A percentile compares a stretch with the other conserved stretches of the same genome.
phyloP scores from a whole-genome alignment of 768 basidiomycete species.

The Ephemerocybe angulata region DNA sequence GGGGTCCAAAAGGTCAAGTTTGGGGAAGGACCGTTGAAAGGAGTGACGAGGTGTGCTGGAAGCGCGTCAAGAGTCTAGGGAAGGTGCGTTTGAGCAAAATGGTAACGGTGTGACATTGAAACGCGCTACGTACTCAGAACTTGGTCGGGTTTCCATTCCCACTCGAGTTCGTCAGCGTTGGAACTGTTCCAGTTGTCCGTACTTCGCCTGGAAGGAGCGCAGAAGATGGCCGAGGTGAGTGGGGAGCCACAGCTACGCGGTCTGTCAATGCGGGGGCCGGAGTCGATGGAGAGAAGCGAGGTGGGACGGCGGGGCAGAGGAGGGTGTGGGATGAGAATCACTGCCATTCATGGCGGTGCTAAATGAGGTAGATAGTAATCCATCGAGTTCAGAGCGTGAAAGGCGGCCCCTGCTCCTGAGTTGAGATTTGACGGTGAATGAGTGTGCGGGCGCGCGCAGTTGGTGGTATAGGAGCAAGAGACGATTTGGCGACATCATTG shows the following conservation, averaged over 20 bases:
- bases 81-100: slow-evolving; percentile 11
- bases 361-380: no score
- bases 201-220: slow-evolving; percentile 50
- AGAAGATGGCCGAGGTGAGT: slow-evolving; percentile 48
- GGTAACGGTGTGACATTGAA: slow-evolving; percentile 7
- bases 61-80: slow-evolving; percentile 76
- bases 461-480: no score
- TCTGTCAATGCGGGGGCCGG: slow-evolving; percentile 51
- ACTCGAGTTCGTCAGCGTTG: slow-evolving; percentile 61
- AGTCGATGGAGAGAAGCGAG: slow-evolving; percentile 44
- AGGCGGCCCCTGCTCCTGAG: no score
- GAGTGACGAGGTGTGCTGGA: slow-evolving; percentile 80
- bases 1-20: no score
- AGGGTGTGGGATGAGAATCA: slow-evolving; percentile 62
- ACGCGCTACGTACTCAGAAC: slow-evolving; percentile 54
- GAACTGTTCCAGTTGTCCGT: slow-evolving; percentile 86
- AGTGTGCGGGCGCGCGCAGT: no score
- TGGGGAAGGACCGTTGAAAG: slow-evolving; percentile 79
- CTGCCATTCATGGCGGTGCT: no score
- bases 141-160: slow-evolving; percentile 75
- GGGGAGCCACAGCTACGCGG: slow-evolving; percentile 60
- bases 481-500: no score
- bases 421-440: no score
- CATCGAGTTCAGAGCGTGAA: no score
- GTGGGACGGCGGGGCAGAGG: slow-evolving; percentile 47